These are phyloP conservation scores for Neurospora sp. DNA, from an alignment of 495 filamentous ascomycete genomes.

Conservation along the genomic window DNA sequence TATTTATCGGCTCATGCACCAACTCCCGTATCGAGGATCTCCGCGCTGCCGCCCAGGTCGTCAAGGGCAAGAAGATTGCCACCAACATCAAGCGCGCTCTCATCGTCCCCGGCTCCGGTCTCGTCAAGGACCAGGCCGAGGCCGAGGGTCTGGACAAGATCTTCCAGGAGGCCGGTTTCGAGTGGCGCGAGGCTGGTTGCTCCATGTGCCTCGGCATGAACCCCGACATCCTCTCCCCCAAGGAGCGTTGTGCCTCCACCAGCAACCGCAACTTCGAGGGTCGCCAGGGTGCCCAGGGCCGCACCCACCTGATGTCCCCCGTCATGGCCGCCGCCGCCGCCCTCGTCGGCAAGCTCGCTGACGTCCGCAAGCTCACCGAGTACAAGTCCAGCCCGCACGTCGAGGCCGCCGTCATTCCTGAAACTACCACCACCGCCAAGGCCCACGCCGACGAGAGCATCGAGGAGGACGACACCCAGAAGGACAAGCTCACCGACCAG, in stretches of 20 bases:
- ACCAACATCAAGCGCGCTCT: slow-evolving; percentile 84
- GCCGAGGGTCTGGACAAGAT: slow-evolving; percentile 85
- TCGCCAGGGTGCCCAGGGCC: slow-evolving; percentile 83
- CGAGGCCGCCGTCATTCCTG: slow-evolving; percentile 18
- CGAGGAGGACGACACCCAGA: slow-evolving; percentile 58
- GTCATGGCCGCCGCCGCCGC: slow-evolving; percentile 92
- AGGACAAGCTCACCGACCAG: slow-evolving; percentile 68
- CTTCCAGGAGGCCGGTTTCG: slow-evolving; percentile 85
- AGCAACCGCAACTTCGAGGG: slow-evolving; percentile 98
- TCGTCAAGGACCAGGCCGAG: slow-evolving; percentile 91
- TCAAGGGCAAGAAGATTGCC: slow-evolving; percentile 78
- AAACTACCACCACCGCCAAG: slow-evolving; percentile 29
- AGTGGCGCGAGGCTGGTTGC: slow-evolving; percentile 97
- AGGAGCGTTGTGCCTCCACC: slow-evolving; percentile 89
- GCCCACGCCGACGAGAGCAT: slow-evolving; percentile 60
- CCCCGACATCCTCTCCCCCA: slow-evolving; percentile 89
- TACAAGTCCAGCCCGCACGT: slow-evolving; percentile 45
- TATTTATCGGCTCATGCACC: slow-evolving; percentile 97
- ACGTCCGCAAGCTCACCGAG: slow-evolving; percentile 70
- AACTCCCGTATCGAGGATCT: slow-evolving; percentile 96
- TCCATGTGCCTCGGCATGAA: slow-evolving; percentile 99
- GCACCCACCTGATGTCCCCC: slow-evolving; percentile 94
- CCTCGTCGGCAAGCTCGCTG: slow-evolving; percentile 80
- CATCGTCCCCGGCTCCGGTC: slow-evolving; percentile 90
- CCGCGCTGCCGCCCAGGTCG: slow-evolving; percentile 72